phyloP scores from a whole-genome alignment of 805 yeast genomes.

The Aciculoconidium aculeatum region DNA sequence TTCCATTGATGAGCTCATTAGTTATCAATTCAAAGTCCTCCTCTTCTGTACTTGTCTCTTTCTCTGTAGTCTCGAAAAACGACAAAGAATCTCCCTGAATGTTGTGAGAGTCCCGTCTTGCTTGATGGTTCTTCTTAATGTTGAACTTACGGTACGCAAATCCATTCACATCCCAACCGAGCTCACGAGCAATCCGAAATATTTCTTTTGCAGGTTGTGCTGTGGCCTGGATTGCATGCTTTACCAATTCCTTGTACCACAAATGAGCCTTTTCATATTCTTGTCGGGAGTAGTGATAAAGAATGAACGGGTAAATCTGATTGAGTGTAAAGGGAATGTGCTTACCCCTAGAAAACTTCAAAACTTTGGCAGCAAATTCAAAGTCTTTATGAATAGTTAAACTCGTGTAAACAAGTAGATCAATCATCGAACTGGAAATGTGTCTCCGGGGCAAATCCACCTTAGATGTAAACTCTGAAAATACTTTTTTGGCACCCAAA shows the following conservation, averaged over 20 bases:
- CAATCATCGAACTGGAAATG: slow-evolving; percentile 20
- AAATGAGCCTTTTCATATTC: slow-evolving; percentile 26
- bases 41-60: slow-evolving; percentile 4
- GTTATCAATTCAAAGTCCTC: slow-evolving; percentile 10
- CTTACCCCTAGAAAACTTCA: slow-evolving; percentile 19
- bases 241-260: slow-evolving; percentile 33
- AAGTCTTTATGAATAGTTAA: slow-evolving; percentile 28
- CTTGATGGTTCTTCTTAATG: slow-evolving; percentile 18
- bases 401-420: slow-evolving; percentile 25
- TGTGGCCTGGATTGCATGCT: slow-evolving; percentile 25
- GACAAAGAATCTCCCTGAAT: slow-evolving; percentile 14
- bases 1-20: slow-evolving; percentile 16
- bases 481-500: slow-evolving; percentile 22
- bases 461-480: slow-evolving; percentile 16
- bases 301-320: slow-evolving; percentile 34
- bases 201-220: slow-evolving; percentile 23
- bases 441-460: slow-evolving; percentile 9
- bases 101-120: slow-evolving; percentile 12
- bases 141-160: slow-evolving; percentile 22
- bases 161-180: slow-evolving; percentile 32
- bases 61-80: slow-evolving; percentile 7
- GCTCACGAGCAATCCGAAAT: slow-evolving; percentile 27
- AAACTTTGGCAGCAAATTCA: slow-evolving; percentile 25
- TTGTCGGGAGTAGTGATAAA: slow-evolving; percentile 26
- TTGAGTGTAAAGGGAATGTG: slow-evolving; percentile 33